Base-by-base conservation (phyloP, 2,329 filamentous ascomycete species). In the Alternaria atra region DNA sequence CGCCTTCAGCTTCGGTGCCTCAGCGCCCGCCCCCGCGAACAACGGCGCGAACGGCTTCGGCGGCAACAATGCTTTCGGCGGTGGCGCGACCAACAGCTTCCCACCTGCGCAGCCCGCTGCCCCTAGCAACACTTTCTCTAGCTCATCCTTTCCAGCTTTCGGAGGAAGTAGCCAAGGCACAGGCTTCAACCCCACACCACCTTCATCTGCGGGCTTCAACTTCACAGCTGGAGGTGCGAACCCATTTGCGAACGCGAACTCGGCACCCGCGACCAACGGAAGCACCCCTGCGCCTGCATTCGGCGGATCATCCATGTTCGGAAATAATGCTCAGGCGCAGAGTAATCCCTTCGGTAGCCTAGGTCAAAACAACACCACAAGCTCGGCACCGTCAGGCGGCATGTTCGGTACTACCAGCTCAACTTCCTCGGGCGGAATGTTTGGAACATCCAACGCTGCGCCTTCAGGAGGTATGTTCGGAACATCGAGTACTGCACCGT, bases 141-240 rank as follows among this genome's bases (percentile, higher is more conserved):
- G 52, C 55, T 71, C 70, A 13, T 77, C 74, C 1, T 77, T 77
- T 42, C 74, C 74, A 13, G 63, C 72, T 4, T 76, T 77, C 47
- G 74, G 74, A 42, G 70, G 62, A 17, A 60, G 58, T 54, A 67
- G 37, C 39, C 58, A 66, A 35, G 62, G 48, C 52, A 64, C 66
- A 42, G 52, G 40, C 59, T 76, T 76, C 62, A 72, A 70, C 35
- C 68, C 69, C 5, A 69, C 70, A 42, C 64, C 73, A 5, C 73
- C 71, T 8, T 58, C 69, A 5, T 52, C 68, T 20, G 39, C 58
- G 5, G 61, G 61, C 56, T 75, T 76, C 66, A 72, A 72, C 61
- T 77, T 78, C 61, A 67, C 68, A 5, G 65, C 64, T 7, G 65
- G 63, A 20, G 58, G 58, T 23, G 64, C 57, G 35, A 75, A 70